phyloP scores from a whole-genome alignment of 208 protist species.

The Pavlovales sp. region DNA sequence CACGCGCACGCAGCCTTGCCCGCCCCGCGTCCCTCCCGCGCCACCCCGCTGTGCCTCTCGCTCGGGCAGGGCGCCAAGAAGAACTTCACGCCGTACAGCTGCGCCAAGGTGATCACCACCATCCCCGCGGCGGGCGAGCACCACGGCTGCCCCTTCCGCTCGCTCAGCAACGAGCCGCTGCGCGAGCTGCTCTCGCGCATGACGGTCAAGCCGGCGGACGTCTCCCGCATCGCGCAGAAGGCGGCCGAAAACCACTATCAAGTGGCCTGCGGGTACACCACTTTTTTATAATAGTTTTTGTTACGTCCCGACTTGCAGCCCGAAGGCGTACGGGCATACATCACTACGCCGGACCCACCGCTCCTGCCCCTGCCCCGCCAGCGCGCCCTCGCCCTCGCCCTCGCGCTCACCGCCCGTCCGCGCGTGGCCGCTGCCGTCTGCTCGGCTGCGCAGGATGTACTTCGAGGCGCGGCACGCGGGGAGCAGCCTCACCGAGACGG shows the following conservation, averaged over 20 bases:
- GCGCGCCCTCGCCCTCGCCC: too few species aligned
- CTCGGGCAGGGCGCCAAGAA: not conserved
- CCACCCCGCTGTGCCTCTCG: too few species aligned
- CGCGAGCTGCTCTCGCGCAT: not conserved
- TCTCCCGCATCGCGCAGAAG: constrained; percentile 6
- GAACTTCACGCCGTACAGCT: constrained; percentile 16
- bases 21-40: too few species aligned
- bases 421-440: too few species aligned
- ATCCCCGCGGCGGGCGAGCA: constrained; percentile 45
- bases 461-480: constrained; percentile 59
- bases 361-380: too few species aligned
- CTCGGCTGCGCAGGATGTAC: constrained; percentile 63
- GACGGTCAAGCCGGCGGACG: not conserved
- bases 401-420: too few species aligned
- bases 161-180: constrained; percentile 48
- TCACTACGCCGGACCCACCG: too few species aligned
- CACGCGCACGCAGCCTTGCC: too few species aligned
- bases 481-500: constrained; percentile 22
- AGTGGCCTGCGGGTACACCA: constrained; percentile 50
- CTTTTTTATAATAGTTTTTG: too few species aligned
- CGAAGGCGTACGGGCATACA: too few species aligned
- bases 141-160: constrained; percentile 69
- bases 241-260: constrained; percentile 53
- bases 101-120: constrained; percentile 31
- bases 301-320: too few species aligned